These are phyloP conservation scores for Prunus yedoensis DNA, from an alignment of 331 rosid species.

Conservation along the genomic window DNA sequence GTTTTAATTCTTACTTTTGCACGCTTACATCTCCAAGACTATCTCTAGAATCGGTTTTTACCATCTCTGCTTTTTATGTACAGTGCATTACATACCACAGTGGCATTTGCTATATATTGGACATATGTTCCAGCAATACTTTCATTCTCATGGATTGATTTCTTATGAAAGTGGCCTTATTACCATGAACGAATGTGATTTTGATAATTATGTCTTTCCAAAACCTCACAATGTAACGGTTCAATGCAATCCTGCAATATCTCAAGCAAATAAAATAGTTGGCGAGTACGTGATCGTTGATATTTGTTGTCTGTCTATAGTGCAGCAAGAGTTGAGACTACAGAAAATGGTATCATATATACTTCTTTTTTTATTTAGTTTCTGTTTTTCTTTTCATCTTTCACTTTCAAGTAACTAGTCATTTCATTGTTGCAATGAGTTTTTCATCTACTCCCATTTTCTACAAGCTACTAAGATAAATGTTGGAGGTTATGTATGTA, in stretches of 20 bases:
- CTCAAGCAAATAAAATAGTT: conserved; percentile 52
- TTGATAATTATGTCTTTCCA: conserved; percentile 49
- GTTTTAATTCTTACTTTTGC: too few relatives aligned
- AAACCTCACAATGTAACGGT: conserved; percentile 53
- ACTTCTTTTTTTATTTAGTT: not conserved
- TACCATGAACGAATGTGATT: conserved; percentile 60
- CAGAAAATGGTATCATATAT: conserved; percentile 48
- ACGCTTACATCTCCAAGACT: too few relatives aligned
- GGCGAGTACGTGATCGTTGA: conserved; percentile 78
- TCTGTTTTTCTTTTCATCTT: not conserved
- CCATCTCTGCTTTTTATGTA: too few relatives aligned
- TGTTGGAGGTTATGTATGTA: conserved; percentile 79
- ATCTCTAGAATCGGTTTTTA: too few relatives aligned
- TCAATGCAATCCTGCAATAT: conserved; percentile 50
- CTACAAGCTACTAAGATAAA: conserved; percentile 82
- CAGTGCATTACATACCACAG: conserved; percentile 96
- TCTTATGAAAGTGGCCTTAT: conserved; percentile 80
- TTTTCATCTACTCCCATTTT: not conserved
- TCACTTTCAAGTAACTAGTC: not conserved
- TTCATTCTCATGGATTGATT: conserved; percentile 93
- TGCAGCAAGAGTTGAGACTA: conserved; percentile 76
- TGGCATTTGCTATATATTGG: too few relatives aligned
- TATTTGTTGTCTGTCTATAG: conserved; percentile 86
- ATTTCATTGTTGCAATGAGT: not conserved
- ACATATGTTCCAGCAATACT: conserved; percentile 62